A percentile compares a stretch with the other conserved stretches of the same genome.
Evolutionary conservation across 768 basidiomycete genomes (phyloP).

Genomic region (Tylopilus rubrobrunneus): DNA sequence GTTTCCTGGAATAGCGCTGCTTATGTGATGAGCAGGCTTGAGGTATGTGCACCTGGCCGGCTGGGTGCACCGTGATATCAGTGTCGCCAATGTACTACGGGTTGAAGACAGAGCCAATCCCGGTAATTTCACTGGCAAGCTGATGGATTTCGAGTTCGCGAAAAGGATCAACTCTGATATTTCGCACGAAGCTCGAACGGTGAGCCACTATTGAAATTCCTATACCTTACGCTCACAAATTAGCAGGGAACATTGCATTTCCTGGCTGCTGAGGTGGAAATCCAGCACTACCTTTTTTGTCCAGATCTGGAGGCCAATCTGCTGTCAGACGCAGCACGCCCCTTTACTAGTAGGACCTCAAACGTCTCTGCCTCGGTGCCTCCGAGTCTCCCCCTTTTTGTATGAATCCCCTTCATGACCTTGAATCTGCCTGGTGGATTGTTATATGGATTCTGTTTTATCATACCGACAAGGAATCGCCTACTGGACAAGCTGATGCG

Average conservation of each 20-base stretch:
- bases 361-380: too few species aligned
- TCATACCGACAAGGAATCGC: too few species aligned
- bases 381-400: neutral
- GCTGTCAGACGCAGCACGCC: too few species aligned
- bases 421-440: too few species aligned
- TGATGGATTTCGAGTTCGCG: slow-evolving; percentile 11
- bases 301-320: neutral
- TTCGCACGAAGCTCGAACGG: slow-evolving; percentile 5
- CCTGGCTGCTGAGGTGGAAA: neutral
- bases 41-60: neutral
- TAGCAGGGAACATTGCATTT: neutral
- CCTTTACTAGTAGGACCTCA: too few species aligned
- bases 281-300: neutral
- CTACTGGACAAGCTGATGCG: too few species aligned
- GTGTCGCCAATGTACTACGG: neutral
- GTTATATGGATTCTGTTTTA: too few species aligned
- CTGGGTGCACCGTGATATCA: neutral
- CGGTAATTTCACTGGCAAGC: slow-evolving; percentile 3
- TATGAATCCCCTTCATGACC: neutral
- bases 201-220: neutral
- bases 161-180: neutral
- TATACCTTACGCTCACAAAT: neutral
- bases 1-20: too few species aligned
- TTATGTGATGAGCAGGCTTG: neutral
- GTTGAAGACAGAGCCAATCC: neutral